Evolutionary conservation across 192 early-diverging fungal species (phyloP), one percentile per base, ranked within the genome.

Genomic region (Podila epigama): DNA sequence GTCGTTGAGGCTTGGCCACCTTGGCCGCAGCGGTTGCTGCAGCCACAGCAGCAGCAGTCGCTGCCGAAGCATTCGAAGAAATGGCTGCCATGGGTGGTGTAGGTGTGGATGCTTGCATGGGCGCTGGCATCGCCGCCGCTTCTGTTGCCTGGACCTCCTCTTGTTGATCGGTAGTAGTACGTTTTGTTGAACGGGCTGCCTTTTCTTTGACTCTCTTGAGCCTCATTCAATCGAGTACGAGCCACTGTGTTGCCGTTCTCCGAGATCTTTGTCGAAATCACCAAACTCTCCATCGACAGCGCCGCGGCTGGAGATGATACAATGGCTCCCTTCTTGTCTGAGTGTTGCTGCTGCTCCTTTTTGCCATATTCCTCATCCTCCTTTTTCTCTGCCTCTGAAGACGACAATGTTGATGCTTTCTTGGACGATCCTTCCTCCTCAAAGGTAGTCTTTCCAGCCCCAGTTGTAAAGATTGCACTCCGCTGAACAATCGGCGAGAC

Each of bases 241-340:
- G 9, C 34, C 8, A 40, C 31, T 12, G 34, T 33, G 31, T 28
- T 53, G 32, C 34, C 58, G 42, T 20, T 42, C 9, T 77, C 73
- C 1, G 72, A 48, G 18, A 75, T 75, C 25, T 62, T 52, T 0
- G 73, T 77, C 5, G 55, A 68, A 10, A 77, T n/a, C 1, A 77
- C 73, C 15, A 68, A 60, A 39, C 55, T 63, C 35, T 77, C 73
- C n/a, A 77, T 77, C 6, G 73, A 68, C 2, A 58, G 25, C 0
- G 34, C 25, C 4, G 70, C n/a, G 9, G 12, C n/a, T 5, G 42
- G 7, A 4, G n/a, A n/a, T n/a, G n/a, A n/a, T n/a, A n/a, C n/a
- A n/a, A n/a, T n/a, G n/a, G n/a, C n/a, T n/a, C n/a, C n/a, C n/a
- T n/a, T n/a, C n/a, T n/a, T n/a, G n/a, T n/a, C 20, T 48, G n/a